A percentile compares a stretch with the other conserved stretches of the same genome.
Evolutionary conservation across 805 yeast genomes (phyloP).

Genomic region (Suhomyces prunicola): DNA sequence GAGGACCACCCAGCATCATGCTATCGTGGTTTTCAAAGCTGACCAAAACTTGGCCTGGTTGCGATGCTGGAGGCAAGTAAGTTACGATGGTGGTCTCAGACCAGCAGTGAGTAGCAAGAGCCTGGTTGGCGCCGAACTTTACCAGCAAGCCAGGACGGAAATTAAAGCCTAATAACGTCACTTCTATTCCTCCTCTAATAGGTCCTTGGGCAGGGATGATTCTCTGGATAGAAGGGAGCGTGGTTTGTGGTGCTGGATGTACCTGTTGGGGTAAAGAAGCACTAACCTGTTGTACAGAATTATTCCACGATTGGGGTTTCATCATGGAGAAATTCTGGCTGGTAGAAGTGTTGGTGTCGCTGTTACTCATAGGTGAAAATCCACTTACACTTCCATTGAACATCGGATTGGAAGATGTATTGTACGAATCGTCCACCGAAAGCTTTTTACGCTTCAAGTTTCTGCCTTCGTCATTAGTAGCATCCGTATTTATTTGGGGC

Average conservation of each 20-base stretch:
- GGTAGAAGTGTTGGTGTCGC: conserved; percentile 37
- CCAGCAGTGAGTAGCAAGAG: conserved; percentile 93
- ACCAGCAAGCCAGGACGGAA: conserved; percentile 81
- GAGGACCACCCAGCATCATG: conserved; percentile 25
- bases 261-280: conserved; percentile 11
- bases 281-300: conserved; percentile 5
- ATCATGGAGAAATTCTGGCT: conserved; percentile 8
- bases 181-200: conserved; percentile 92
- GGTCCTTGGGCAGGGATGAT: conserved; percentile 97
- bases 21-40: conserved; percentile 60
- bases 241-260: conserved; percentile 9
- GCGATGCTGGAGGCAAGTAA: conserved; percentile 85
- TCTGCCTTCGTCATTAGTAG: conserved; percentile 30
- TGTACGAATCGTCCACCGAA: conserved; percentile 44
- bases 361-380: conserved; percentile 44
- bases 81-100: conserved; percentile 91
- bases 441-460: conserved; percentile 48
- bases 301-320: background rate
- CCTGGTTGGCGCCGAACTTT: conserved; percentile 78
- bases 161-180: conserved; percentile 82
- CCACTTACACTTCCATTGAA: conserved; percentile 38
- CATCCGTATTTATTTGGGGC: conserved; percentile 39
- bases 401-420: conserved; percentile 35
- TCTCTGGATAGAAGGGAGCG: conserved; percentile 66
- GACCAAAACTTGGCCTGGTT: conserved; percentile 89